phyloP scores from a whole-genome alignment of 163 green algal species.

The Dunaliella salina region DNA sequence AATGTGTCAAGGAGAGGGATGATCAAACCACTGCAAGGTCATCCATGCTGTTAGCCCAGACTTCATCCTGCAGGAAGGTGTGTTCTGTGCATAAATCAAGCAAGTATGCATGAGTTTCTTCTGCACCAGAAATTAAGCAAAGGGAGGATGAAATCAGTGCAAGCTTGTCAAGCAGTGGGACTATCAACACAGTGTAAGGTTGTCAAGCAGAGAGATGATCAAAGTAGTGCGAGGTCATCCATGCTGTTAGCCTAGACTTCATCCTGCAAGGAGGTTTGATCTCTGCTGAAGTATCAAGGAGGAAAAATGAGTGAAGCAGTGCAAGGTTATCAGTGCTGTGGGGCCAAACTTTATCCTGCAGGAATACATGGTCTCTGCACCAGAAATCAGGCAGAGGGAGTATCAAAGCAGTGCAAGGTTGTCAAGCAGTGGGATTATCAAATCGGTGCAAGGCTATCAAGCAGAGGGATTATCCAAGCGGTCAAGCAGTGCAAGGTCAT shows the following conservation, averaged over 20 bases:
- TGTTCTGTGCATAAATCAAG: neutral
- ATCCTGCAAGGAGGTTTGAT: no score
- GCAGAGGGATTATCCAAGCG: neutral
- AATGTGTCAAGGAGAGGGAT: neutral
- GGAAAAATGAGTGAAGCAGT: no score
- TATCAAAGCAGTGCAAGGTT: neutral
- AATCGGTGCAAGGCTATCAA: neutral
- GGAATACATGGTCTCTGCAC: no score
- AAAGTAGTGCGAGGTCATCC: neutral
- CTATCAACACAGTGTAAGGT: neutral
- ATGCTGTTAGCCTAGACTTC: no score
- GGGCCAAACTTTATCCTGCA: no score
- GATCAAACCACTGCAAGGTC: neutral
- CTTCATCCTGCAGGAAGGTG: neutral
- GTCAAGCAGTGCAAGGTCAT: no score
- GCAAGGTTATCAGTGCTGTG: no score
- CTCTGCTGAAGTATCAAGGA: no score
- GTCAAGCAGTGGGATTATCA: neutral
- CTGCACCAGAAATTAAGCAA: neutral
- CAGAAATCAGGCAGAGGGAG: no score
- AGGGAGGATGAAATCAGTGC: neutral
- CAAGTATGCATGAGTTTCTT: neutral
- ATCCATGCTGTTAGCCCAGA: neutral
- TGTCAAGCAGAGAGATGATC: neutral
- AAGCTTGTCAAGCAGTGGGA: neutral